Evolutionary conservation across 768 basidiomycete species (phyloP), one percentile per base, ranked within the genome.

Genomic region (Boletus rubescentipes): DNA sequence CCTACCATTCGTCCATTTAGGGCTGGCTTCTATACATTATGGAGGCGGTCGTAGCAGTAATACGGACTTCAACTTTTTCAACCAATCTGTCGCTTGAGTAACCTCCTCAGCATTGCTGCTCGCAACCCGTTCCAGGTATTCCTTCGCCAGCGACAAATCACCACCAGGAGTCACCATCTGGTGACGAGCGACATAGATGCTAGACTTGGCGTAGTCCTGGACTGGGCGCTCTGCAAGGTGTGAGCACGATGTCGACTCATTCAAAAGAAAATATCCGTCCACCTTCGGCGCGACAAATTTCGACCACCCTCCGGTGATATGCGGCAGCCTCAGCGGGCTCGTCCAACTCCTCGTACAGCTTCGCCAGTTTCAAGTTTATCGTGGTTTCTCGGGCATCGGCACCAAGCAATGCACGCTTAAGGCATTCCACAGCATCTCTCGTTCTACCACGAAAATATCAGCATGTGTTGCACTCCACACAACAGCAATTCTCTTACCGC

Each of bases 381-480:
- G 76, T 79, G 35, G 81, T 88, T 67, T 93, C 90, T 55, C 85
- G 81, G 4, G 87, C 80, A 69, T 90, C 89, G 26, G 87, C 87
- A 51, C 87, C 83, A 54, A 88, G 83, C 49, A 98, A 77, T 12
- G 96, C 95, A 37, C 94, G 89, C 61, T 92, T 91, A 58, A 92
- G 85, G 64, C 93, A 93, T 66, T 94, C 88, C 40, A 95, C 86
- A 15, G 97, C 94, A 70, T 98, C 95, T 54, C 86, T 80, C 42
- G 81, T 78, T 68, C 96, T 96, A 63, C 26, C 48, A 53, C 49
- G 45, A 50, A 44, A 34, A 26, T 16, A 31, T 64, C 35, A 63
- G 47, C 16, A 20, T 21, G 34, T n/a, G 15, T 42, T 26, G 21
- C 31, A 39, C 43, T 16, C 29, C 21, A 41, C 23, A 18, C 18